These are phyloP conservation scores for Fusarium floridanum DNA, from an alignment of 2,329 filamentous ascomycete species.

Conservation along the genomic window DNA sequence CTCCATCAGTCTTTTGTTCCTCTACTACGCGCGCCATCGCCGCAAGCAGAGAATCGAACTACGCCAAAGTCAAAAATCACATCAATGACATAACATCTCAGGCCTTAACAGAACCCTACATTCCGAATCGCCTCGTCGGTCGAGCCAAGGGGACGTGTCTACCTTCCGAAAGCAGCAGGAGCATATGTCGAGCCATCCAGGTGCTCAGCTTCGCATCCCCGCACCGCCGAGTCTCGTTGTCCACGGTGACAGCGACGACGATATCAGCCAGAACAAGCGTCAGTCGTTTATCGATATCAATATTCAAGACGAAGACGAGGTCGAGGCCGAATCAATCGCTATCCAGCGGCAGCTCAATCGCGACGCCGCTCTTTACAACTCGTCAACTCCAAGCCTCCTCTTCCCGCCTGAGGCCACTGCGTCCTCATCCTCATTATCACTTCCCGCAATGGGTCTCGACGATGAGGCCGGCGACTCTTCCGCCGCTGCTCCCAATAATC, in stretches of 20 bases:
- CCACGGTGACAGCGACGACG: conserved; percentile 39
- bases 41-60: conserved; percentile 24
- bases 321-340: conserved; percentile 10
- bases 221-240: conserved; percentile 45
- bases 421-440: conserved; percentile 31
- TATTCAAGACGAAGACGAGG: conserved; percentile 11
- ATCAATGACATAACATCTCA: conserved; percentile 11
- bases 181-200: conserved; percentile 41
- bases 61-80: conserved; percentile 13
- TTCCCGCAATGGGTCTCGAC: conserved; percentile 36
- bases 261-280: conserved; percentile 13
- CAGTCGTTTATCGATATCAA: conserved; percentile 20
- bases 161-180: conserved; percentile 29
- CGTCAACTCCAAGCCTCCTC: conserved; percentile 34
- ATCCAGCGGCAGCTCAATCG: conserved; percentile 29
- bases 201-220: conserved; percentile 36
- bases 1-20: conserved; percentile 6
- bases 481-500: conserved; percentile 64
- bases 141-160: conserved; percentile 29
- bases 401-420: conserved; percentile 25
- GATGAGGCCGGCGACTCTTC: conserved; percentile 27
- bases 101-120: conserved; percentile 7
- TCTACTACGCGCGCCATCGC: conserved; percentile 27
- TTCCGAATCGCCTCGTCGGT: conserved; percentile 14
- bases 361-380: conserved; percentile 35